A percentile compares a stretch with the other conserved stretches of the same genome.
Conservation (phyloP, 805 yeast genomes). For the Kuraishia capsulata region DNA sequence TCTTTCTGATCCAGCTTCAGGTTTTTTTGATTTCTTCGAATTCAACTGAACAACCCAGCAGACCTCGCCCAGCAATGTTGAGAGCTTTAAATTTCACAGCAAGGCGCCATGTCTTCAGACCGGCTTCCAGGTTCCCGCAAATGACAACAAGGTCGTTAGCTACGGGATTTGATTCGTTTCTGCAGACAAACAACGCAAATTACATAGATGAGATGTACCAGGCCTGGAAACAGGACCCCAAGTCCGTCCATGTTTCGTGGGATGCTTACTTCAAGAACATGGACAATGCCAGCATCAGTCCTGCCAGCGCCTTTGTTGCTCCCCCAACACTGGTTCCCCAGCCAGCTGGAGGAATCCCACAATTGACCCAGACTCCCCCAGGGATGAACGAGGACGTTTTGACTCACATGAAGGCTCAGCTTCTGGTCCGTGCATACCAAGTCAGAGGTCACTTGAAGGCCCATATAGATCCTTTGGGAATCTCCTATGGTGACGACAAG, state of each 20-base stretch:
- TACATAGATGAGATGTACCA: conserved; percentile 97
- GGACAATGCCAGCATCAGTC: conserved; percentile 59
- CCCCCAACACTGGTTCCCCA: conserved; percentile 88
- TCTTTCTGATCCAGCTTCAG: too few species aligned
- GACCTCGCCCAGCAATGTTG: not conserved
- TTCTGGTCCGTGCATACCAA: conserved; percentile 96
- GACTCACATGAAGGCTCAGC: conserved; percentile 89
- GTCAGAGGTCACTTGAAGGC: conserved; percentile 98
- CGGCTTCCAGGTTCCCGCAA: not conserved
- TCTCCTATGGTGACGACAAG: conserved; percentile 67
- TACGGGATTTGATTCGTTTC: conserved; percentile 55
- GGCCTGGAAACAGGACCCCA: conserved; percentile 88
- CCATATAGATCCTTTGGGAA: conserved; percentile 88
- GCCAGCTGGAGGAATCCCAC: conserved; percentile 69
- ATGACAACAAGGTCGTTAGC: conserved; percentile 22
- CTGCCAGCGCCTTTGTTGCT: conserved; percentile 72
- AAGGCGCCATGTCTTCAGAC: not conserved
- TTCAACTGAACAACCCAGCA: too few species aligned
- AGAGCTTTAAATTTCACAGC: not conserved
- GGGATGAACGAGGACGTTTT: conserved; percentile 55
- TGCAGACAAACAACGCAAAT: conserved; percentile 76
- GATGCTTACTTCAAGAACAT: conserved; percentile 91
- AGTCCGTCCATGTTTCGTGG: conserved; percentile 93
- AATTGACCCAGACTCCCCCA: conserved; percentile 34
- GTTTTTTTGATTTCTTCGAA: too few species aligned